Evolutionary conservation across 179 eudicot genomes (phyloP).

Genomic region (Carnegiea gigantea): DNA sequence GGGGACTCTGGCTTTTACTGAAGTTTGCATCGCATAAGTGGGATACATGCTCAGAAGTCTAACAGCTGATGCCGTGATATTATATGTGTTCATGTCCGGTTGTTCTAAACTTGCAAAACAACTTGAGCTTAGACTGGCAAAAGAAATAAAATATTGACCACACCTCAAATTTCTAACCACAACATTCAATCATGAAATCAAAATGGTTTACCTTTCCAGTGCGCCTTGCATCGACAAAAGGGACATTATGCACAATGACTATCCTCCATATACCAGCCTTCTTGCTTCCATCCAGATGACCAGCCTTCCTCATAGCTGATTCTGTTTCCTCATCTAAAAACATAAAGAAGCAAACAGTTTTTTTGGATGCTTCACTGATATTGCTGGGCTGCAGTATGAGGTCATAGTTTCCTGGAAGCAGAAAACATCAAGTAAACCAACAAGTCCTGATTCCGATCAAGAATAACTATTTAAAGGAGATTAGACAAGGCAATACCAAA

Average conservation of each 20-base stretch:
- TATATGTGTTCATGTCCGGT: no score
- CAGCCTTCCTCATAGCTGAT: conserved; percentile 60
- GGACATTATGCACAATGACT: conserved; percentile 75
- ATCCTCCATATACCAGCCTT: conserved; percentile 83
- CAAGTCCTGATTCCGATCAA: background rate
- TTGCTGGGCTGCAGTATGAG: conserved; percentile 80
- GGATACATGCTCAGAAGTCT: no score
- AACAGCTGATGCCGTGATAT: no score
- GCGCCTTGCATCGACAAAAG: conserved; percentile 87
- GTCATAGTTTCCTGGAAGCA: conserved; percentile 76
- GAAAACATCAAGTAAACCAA: background rate
- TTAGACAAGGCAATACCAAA: conserved; percentile 54
- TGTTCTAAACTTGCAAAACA: no score
- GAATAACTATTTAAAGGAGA: background rate
- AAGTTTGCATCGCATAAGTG: no score
- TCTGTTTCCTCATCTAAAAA: conserved; percentile 92
- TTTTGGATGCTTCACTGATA: conserved; percentile 72
- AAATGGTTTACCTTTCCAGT: conserved; percentile 78
- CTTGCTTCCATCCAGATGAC: conserved; percentile 54
- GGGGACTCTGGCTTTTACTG: no score
- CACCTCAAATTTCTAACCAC: no score
- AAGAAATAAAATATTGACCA: no score
- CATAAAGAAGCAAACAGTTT: conserved; percentile 82
- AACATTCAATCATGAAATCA: background rate
- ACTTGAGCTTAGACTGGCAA: no score